Conservation (phyloP, 73 alveolate species). For the Tetrahymena elliotti region DNA sequence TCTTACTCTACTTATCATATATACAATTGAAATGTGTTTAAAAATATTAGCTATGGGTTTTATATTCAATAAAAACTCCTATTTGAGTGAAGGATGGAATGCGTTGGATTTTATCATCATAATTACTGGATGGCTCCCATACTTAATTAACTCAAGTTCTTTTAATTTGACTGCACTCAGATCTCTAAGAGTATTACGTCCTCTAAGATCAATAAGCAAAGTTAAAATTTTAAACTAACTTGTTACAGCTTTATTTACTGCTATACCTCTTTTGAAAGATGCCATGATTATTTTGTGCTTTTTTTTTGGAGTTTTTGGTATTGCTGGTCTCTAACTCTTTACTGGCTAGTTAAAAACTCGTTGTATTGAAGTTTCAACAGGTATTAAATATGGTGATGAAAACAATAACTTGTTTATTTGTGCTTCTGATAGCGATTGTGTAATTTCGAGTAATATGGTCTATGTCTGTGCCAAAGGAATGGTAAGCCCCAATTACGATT, state of each 20-base stretch:
- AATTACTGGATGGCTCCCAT: slow-evolving; percentile 57
- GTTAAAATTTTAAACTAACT: slow-evolving; percentile 72
- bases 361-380: slow-evolving; percentile 64
- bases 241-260: slow-evolving; percentile 69
- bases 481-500: slow-evolving; percentile 68
- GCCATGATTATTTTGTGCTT: slow-evolving; percentile 68
- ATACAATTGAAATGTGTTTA: slow-evolving; percentile 36
- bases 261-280: slow-evolving; percentile 66
- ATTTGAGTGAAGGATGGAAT: slow-evolving; percentile 77
- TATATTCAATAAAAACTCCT: slow-evolving; percentile 34
- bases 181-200: slow-evolving; percentile 82
- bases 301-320: slow-evolving; percentile 77
- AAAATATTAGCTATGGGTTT: slow-evolving; percentile 52
- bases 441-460: background rate
- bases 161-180: slow-evolving; percentile 60
- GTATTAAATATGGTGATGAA: slow-evolving; percentile 43
- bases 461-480: slow-evolving; percentile 69
- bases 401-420: slow-evolving; percentile 52
- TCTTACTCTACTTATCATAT: slow-evolving; percentile 13
- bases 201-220: slow-evolving; percentile 78
- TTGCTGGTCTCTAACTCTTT: slow-evolving; percentile 80
- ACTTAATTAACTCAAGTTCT: slow-evolving; percentile 9
- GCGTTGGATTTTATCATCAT: slow-evolving; percentile 69
- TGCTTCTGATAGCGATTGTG: slow-evolving; percentile 49
- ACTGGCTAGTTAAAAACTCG: slow-evolving; percentile 60